Conservation (phyloP, 179 eudicot genomes). For the Gypsophila paniculata region DNA sequence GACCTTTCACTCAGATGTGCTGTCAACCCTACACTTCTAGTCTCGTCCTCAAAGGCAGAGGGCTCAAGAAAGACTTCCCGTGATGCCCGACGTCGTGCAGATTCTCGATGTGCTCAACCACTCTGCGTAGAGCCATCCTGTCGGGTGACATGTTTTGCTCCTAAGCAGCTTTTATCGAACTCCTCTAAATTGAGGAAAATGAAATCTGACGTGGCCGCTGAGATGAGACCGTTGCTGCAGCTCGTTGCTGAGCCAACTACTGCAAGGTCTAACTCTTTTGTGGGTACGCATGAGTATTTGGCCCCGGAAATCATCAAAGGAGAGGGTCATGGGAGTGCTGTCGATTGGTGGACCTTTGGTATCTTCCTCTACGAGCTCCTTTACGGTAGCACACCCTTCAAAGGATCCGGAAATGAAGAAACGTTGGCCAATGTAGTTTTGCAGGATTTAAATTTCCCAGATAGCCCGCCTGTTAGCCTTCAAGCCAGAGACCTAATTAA, state of each 20-base stretch:
- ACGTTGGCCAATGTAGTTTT: conserved; percentile 71
- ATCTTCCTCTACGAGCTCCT: conserved; percentile 75
- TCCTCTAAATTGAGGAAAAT: conserved; percentile 33
- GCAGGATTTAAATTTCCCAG: conserved; percentile 68
- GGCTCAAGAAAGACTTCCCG: conserved; percentile 29
- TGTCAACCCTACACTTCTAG: conserved; percentile 46
- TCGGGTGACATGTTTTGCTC: conserved; percentile 42
- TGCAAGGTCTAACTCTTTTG: conserved; percentile 82
- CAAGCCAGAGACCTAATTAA: conserved; percentile 46
- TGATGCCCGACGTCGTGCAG: conserved; percentile 26
- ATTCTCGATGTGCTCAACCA: conserved; percentile 43
- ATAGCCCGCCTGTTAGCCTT: conserved; percentile 56
- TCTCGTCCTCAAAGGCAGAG: conserved; percentile 36
- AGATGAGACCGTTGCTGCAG: conserved; percentile 36
- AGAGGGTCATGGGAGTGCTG: conserved; percentile 88
- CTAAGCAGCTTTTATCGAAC: conserved; percentile 25
- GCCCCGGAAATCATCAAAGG: conserved; percentile 88
- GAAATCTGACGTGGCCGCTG: conserved; percentile 40
- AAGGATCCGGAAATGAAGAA: conserved; percentile 74
- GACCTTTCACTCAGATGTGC: conserved; percentile 48
- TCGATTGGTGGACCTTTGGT: conserved; percentile 94
- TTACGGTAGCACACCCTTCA: conserved; percentile 85
- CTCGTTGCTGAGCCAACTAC: conserved; percentile 48
- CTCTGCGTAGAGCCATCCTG: conserved; percentile 49
- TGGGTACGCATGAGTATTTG: conserved; percentile 82